These are phyloP conservation scores for Acanthochlamys bracteata DNA, from an alignment of 106 monocot genomes.

Conservation along the genomic window DNA sequence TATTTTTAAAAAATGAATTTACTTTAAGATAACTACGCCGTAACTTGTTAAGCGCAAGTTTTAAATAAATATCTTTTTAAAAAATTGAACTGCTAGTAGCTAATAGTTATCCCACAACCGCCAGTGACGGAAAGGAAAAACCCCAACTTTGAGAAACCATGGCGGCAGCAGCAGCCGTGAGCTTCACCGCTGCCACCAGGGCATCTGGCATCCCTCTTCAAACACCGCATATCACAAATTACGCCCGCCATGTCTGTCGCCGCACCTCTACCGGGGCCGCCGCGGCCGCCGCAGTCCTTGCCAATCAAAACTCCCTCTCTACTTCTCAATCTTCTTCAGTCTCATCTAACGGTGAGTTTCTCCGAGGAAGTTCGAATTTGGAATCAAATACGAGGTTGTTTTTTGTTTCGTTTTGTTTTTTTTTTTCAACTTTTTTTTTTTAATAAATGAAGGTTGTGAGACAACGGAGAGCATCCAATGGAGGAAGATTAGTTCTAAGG, in stretches of 20 bases:
- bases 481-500: constrained; percentile 66
- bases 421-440: background rate
- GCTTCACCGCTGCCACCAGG: constrained; percentile 26
- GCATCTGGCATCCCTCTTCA: constrained; percentile 14
- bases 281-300: too few relatives aligned
- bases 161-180: constrained; percentile 20
- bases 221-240: constrained; percentile 15
- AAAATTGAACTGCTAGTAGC: too few relatives aligned
- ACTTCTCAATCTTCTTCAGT: background rate
- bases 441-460: background rate
- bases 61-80: too few relatives aligned
- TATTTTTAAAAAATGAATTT: too few relatives aligned
- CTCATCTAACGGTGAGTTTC: constrained; percentile 9
- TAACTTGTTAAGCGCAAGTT: too few relatives aligned
- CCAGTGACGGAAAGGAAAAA: too few relatives aligned
- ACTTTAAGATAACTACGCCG: too few relatives aligned
- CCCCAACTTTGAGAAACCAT: too few relatives aligned
- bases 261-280: constrained; percentile 22
- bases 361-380: too few relatives aligned
- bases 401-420: constrained; percentile 2
- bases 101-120: too few relatives aligned
- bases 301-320: background rate
- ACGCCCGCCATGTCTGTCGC: constrained; percentile 25
- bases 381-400: too few relatives aligned
- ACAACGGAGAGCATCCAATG: constrained; percentile 26